phyloP scores from a whole-genome alignment of 108 stramenopile species.

The Asterionellopsis glacialis region DNA sequence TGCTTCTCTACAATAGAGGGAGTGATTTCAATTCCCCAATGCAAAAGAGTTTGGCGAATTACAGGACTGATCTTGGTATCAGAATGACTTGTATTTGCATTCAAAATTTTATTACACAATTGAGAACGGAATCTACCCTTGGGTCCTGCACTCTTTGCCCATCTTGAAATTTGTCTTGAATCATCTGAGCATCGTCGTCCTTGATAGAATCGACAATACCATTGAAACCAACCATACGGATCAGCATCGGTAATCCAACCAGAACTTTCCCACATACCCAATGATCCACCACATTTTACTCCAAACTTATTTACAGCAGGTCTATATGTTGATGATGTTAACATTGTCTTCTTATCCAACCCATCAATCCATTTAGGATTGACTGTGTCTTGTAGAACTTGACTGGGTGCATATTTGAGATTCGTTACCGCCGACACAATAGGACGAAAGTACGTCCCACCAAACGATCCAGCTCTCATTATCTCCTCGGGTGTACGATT shows the following conservation, averaged over 20 bases:
- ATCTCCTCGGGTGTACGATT: conserved; percentile 94
- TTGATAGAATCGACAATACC: conserved; percentile 96
- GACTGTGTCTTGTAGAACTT: conserved; percentile 64
- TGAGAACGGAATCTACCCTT: conserved; percentile 90
- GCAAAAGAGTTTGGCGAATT: conserved; percentile 92
- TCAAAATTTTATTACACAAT: conserved; percentile 88
- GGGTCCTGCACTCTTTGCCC: conserved; percentile 73
- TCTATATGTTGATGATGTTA: conserved; percentile 72
- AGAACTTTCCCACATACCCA: conserved; percentile 90
- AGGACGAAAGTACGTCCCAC: conserved; percentile 95
- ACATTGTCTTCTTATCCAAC: conserved; percentile 37
- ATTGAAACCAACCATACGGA: conserved; percentile 98
- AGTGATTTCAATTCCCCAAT: conserved; percentile 94
- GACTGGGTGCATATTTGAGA: conserved; percentile 47
- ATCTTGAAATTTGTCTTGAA: conserved; percentile 84
- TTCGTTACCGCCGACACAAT: conserved; percentile 86
- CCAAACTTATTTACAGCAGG: conserved; percentile 77
- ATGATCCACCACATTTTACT: conserved; percentile 89
- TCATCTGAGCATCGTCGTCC: conserved; percentile 87
- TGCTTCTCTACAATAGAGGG: conserved; percentile 61
- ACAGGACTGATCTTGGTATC: conserved; percentile 86
- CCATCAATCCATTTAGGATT: conserved; percentile 74
- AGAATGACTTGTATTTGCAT: conserved; percentile 34
- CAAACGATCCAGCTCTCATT: conserved; percentile 86
- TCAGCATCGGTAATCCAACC: conserved; percentile 88